Percentiles rank a stretch among this genome's conserved stretches.
Conservation (phyloP, 495 filamentous ascomycete species). For the Pseudomonodictys pantanalensis region DNA sequence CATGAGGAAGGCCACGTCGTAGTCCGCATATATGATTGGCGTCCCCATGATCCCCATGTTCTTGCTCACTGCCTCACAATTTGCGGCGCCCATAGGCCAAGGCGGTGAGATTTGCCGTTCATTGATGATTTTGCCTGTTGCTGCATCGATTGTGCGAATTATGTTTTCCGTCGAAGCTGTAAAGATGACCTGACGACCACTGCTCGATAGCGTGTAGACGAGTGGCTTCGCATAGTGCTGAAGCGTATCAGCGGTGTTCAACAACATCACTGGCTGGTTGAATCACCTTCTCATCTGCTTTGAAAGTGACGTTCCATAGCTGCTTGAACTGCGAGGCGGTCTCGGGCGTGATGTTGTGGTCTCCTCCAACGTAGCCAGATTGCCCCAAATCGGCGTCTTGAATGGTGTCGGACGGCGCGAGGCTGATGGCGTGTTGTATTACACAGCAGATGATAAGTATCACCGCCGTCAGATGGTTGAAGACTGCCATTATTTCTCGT, state of each 20-base stretch:
- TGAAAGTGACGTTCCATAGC: slow-evolving; percentile 5
- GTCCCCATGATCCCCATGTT: slow-evolving; percentile 41
- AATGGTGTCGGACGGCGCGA: slow-evolving; percentile 1
- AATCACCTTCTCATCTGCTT: neutral
- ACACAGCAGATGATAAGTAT: neutral
- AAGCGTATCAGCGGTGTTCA: too few species aligned
- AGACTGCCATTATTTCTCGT: neutral
- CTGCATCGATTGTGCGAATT: too few species aligned
- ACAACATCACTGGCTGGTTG: neutral
- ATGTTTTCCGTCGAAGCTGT: too few species aligned
- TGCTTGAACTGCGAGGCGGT: slow-evolving; percentile 14
- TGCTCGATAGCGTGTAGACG: neutral
- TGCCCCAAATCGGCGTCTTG: slow-evolving; percentile 11
- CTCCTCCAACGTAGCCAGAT: slow-evolving; percentile 4
- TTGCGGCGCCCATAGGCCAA: slow-evolving; percentile 42
- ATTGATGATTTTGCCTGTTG: slow-evolving; percentile 41
- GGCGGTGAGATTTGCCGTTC: slow-evolving; percentile 38
- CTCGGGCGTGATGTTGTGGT: slow-evolving; percentile 12
- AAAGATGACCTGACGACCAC: too few species aligned
- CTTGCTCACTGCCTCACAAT: slow-evolving; percentile 40
- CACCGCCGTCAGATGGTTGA: neutral
- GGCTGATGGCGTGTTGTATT: neutral
- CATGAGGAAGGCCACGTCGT: slow-evolving; percentile 45
- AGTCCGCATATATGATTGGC: slow-evolving; percentile 41
- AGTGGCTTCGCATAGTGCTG: too few species aligned